Percentiles rank a stretch among this genome's conserved stretches.
Conservation (phyloP, 2,329 filamentous ascomycete species). For the Cercospora sesami region DNA sequence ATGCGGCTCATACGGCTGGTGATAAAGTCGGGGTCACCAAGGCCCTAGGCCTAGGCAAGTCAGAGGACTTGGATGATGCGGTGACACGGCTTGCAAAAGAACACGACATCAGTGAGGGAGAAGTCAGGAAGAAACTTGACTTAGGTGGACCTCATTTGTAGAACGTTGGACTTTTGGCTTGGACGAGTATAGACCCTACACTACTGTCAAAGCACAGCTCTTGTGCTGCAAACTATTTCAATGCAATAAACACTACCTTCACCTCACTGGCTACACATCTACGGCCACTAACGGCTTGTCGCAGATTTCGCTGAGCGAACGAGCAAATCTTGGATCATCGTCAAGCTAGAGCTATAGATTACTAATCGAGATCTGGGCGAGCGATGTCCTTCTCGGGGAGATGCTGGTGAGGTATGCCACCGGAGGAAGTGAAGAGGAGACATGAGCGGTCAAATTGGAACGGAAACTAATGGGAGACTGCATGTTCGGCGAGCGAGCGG, state of each 20-base stretch:
- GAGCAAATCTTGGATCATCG: neutral
- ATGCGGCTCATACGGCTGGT: neutral
- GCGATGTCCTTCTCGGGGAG: neutral
- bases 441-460: neutral
- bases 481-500: conserved; percentile 8
- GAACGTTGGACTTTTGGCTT: neutral
- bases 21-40: neutral
- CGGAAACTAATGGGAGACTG: neutral
- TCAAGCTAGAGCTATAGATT: neutral
- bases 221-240: neutral
- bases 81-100: conserved; percentile 3
- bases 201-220: neutral
- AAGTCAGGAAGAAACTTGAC: conserved; percentile 4
- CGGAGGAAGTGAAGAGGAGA: neutral
- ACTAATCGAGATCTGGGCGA: neutral
- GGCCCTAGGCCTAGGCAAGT: neutral
- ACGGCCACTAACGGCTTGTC: neutral
- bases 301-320: conserved; percentile 1
- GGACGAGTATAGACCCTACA: neutral
- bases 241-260: neutral
- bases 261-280: neutral
- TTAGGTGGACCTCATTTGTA: neutral
- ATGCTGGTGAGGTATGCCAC: neutral
- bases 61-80: neutral
- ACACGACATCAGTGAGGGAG: neutral